Conservation (phyloP, 495 filamentous ascomycete genomes). For the Durotheca rogersii region DNA sequence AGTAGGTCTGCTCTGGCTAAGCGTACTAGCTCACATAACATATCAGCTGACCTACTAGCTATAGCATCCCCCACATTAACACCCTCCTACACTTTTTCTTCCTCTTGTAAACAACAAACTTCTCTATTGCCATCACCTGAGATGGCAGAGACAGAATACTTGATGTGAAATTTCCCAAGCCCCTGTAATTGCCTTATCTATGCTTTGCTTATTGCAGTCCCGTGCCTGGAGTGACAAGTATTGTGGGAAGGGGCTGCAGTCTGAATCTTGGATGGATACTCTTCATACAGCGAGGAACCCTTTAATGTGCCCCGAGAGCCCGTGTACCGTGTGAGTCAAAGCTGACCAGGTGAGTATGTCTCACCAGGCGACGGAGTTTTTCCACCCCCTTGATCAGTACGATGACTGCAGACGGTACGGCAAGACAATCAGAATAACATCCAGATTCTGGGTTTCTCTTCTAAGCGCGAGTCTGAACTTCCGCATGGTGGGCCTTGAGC, state of each 20-base stretch:
- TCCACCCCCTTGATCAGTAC: background rate
- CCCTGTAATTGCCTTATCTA: background rate
- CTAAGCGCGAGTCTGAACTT: background rate
- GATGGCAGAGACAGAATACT: too few relatives aligned
- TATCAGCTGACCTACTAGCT: too few relatives aligned
- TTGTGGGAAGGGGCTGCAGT: background rate
- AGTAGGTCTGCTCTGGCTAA: too few relatives aligned
- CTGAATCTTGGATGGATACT: constrained; percentile 1
- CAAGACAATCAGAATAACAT: background rate
- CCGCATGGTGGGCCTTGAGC: background rate
- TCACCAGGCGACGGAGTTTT: background rate
- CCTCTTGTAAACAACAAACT: too few relatives aligned
- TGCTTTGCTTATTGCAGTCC: background rate
- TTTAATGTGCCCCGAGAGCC: background rate
- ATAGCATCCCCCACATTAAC: too few relatives aligned
- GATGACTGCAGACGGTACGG: background rate
- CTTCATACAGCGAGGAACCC: background rate
- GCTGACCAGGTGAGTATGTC: background rate
- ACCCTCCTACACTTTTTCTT: too few relatives aligned
- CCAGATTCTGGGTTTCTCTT: background rate
- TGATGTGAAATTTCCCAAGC: background rate
- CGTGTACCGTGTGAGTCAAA: background rate
- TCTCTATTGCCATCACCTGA: too few relatives aligned
- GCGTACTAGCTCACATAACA: too few relatives aligned
- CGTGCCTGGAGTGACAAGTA: background rate